phyloP scores from a whole-genome alignment of 352 stramenopile species.

The Phytophthora sp. region DNA sequence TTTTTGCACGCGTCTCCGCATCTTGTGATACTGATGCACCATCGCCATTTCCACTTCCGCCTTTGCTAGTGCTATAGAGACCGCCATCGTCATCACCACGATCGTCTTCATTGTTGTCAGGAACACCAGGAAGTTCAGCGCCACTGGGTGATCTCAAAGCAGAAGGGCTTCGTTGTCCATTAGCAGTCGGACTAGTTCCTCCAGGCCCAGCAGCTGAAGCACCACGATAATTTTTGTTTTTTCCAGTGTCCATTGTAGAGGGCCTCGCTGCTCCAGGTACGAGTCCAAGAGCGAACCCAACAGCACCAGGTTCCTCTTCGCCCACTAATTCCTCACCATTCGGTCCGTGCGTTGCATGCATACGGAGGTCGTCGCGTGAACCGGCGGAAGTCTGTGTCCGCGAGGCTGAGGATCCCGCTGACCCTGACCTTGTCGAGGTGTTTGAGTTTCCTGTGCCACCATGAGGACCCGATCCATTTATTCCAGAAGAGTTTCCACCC shows the following conservation, averaged over 20 bases:
- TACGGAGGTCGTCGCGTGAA: slow-evolving; percentile 48
- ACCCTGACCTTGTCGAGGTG: slow-evolving; percentile 42
- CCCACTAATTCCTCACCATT: slow-evolving; percentile 53
- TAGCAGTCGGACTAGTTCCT: slow-evolving; percentile 10
- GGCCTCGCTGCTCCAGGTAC: slow-evolving; percentile 59
- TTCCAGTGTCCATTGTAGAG: slow-evolving; percentile 66
- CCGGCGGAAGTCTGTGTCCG: slow-evolving; percentile 57
- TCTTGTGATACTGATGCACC: slow-evolving; percentile 15
- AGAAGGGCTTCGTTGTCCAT: slow-evolving; percentile 45
- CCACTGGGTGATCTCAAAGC: slow-evolving; percentile 29
- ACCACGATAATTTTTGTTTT: slow-evolving; percentile 41
- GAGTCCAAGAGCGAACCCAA: slow-evolving; percentile 66
- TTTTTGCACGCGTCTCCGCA: slow-evolving; percentile 46
- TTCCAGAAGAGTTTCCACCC: background rate
- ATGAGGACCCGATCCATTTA: slow-evolving; percentile 4
- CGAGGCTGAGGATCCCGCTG: slow-evolving; percentile 58
- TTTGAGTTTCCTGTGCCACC: slow-evolving; percentile 15
- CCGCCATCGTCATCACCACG: slow-evolving; percentile 28
- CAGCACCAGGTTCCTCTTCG: slow-evolving; percentile 58
- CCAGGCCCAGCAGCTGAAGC: background rate
- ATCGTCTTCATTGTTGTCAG: slow-evolving; percentile 35
- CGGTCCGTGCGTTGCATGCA: slow-evolving; percentile 14
- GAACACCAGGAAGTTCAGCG: slow-evolving; percentile 12
- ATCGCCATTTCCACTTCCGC: background rate
- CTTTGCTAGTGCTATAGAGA: slow-evolving; percentile 5